phyloP scores from a whole-genome alignment of 805 yeast species.

The Cyberlindnera japonica region DNA sequence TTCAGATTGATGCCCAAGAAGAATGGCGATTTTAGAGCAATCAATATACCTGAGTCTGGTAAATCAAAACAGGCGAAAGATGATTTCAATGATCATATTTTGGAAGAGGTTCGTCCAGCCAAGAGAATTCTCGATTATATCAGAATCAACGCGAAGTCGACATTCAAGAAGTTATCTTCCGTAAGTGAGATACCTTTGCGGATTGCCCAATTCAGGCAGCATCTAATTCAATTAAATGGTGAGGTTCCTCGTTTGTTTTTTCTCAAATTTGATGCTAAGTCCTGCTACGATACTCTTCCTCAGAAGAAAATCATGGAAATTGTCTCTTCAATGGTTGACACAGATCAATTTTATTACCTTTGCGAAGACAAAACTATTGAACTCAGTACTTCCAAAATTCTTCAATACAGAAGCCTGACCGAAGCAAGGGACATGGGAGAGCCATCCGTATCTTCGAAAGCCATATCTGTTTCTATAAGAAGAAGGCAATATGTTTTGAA shows the following conservation, averaged over 20 bases:
- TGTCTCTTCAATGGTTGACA: constrained; percentile 31
- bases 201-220: constrained; percentile 36
- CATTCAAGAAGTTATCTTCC: constrained; percentile 37
- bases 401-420: neutral
- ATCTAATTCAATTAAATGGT: constrained; percentile 17
- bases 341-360: constrained; percentile 14
- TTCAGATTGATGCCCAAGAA: constrained; percentile 58
- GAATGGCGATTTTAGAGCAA: constrained; percentile 50
- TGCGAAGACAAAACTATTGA: constrained; percentile 2
- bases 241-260: constrained; percentile 41
- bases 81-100: constrained; percentile 34
- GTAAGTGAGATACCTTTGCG: constrained; percentile 41
- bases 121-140: constrained; percentile 34
- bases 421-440: too few relatives aligned
- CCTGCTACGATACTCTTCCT: constrained; percentile 75
- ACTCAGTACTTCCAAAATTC: neutral
- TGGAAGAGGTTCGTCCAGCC: constrained; percentile 42
- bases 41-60: constrained; percentile 50
- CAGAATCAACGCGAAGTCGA: constrained; percentile 25
- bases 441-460: too few relatives aligned
- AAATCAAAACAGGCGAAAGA: constrained; percentile 30
- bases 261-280: constrained; percentile 70
- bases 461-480: neutral
- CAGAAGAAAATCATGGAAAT: constrained; percentile 37
- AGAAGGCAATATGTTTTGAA: constrained; percentile 28